A percentile compares a stretch with the other conserved stretches of the same genome.
Evolutionary conservation across 2,329 filamentous ascomycete species (phyloP).

Genomic region (Ophiobolus disseminans): DNA sequence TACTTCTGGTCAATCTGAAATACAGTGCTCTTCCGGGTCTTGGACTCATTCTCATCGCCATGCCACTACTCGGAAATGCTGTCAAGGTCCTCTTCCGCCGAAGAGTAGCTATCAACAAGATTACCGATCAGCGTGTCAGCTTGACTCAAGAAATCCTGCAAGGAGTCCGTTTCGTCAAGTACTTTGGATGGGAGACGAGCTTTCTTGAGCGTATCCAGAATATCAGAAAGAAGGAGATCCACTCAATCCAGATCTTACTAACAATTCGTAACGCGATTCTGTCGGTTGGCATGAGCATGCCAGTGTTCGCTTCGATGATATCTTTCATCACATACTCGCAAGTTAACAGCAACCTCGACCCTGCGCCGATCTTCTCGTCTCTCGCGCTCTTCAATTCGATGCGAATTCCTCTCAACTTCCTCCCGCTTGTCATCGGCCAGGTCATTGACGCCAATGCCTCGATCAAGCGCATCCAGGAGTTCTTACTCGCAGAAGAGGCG

Average conservation of each 20-base stretch:
- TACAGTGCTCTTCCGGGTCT: conserved; percentile 93
- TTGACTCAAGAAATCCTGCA: conserved; percentile 92
- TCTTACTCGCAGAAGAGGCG: conserved; percentile 83
- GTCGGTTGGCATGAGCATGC: conserved; percentile 82
- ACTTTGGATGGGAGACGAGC: conserved; percentile 91
- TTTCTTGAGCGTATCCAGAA: conserved; percentile 79
- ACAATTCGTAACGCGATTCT: conserved; percentile 86
- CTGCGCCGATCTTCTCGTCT: conserved; percentile 88
- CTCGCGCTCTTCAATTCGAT: conserved; percentile 92
- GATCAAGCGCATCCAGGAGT: conserved; percentile 84
- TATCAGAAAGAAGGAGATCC: conserved; percentile 78
- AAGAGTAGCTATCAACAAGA: conserved; percentile 83
- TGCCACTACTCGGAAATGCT: conserved; percentile 78
- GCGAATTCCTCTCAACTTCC: conserved; percentile 84
- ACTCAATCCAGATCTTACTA: conserved; percentile 81
- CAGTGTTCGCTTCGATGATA: conserved; percentile 94
- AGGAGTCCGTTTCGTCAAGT: conserved; percentile 94
- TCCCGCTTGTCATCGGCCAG: conserved; percentile 88
- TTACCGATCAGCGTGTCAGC: conserved; percentile 90
- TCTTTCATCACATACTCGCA: conserved; percentile 82
- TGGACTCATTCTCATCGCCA: conserved; percentile 76
- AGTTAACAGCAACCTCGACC: conserved; percentile 70
- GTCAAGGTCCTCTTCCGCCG: conserved; percentile 79
- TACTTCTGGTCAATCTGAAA: conserved; percentile 84
- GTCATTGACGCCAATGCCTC: conserved; percentile 89